These are phyloP conservation scores for Gossypium laxum DNA, from an alignment of 441 rosid genomes.

Conservation along the genomic window DNA sequence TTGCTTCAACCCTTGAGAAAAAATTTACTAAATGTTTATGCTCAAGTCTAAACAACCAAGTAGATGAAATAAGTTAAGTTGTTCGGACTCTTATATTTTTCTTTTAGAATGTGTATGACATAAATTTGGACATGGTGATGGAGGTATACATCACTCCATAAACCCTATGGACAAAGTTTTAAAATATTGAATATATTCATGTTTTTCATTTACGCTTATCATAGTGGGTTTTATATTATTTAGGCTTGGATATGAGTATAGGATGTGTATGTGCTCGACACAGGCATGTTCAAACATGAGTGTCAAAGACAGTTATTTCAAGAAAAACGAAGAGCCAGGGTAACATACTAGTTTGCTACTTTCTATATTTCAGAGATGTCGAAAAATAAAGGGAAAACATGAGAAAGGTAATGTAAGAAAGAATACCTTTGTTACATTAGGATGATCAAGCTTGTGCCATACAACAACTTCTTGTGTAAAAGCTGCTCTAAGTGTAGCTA, in stretches of 20 bases:
- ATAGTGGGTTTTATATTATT: not conserved
- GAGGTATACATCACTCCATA: not conserved
- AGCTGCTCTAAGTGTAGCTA: constrained; percentile 63
- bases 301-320: not conserved
- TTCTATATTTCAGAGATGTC: not conserved
- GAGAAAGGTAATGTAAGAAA: not conserved
- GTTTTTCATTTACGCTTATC: not conserved
- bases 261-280: not conserved
- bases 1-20: not conserved
- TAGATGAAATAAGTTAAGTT: not conserved
- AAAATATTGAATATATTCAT: not conserved
- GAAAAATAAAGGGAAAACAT: not conserved
- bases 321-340: not conserved
- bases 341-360: not conserved
- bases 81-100: not conserved
- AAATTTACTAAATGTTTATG: not conserved
- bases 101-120: not conserved
- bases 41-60: not conserved
- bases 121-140: not conserved
- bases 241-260: not conserved
- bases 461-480: constrained; percentile 67
- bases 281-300: not conserved
- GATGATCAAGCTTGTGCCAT: constrained; percentile 75
- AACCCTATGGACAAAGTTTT: not conserved
- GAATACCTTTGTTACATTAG: constrained; percentile 57